These are phyloP conservation scores for Fusarium nelsonii DNA, from an alignment of 2,329 filamentous ascomycete species.

Conservation along the genomic window DNA sequence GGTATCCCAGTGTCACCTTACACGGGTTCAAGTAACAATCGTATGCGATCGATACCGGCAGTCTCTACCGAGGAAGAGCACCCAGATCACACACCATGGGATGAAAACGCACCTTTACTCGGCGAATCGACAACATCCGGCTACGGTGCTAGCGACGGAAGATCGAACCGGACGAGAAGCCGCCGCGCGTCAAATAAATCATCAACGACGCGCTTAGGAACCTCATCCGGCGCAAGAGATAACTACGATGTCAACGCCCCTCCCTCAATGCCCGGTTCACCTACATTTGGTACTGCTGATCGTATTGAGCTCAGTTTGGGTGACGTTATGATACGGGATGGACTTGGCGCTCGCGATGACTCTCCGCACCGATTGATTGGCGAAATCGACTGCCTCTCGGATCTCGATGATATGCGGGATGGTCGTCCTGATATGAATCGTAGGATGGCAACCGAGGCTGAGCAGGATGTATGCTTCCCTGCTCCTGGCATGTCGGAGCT, in stretches of 20 bases:
- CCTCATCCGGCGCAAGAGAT: conserved; percentile 55
- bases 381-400: conserved; percentile 52
- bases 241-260: conserved; percentile 76
- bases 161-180: conserved; percentile 53
- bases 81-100: conserved; percentile 56
- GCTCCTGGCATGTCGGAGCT: conserved; percentile 79
- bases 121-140: conserved; percentile 53
- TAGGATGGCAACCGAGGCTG: conserved; percentile 72
- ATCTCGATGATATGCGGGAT: conserved; percentile 45
- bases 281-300: conserved; percentile 63
- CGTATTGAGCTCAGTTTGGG: conserved; percentile 69
- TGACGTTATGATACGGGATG: conserved; percentile 78
- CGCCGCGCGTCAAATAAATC: conserved; percentile 65
- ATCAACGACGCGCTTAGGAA: conserved; percentile 59
- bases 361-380: conserved; percentile 49
- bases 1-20: conserved; percentile 51
- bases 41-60: conserved; percentile 53
- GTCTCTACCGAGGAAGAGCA: conserved; percentile 63
- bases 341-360: conserved; percentile 59
- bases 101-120: conserved; percentile 69
- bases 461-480: conserved; percentile 94
- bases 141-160: conserved; percentile 60
- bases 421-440: conserved; percentile 49
- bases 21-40: conserved; percentile 48
- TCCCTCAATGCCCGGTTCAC: conserved; percentile 74